These are phyloP conservation scores for Crepidotus variabilis DNA, from an alignment of 768 basidiomycete genomes.

Conservation along the genomic window DNA sequence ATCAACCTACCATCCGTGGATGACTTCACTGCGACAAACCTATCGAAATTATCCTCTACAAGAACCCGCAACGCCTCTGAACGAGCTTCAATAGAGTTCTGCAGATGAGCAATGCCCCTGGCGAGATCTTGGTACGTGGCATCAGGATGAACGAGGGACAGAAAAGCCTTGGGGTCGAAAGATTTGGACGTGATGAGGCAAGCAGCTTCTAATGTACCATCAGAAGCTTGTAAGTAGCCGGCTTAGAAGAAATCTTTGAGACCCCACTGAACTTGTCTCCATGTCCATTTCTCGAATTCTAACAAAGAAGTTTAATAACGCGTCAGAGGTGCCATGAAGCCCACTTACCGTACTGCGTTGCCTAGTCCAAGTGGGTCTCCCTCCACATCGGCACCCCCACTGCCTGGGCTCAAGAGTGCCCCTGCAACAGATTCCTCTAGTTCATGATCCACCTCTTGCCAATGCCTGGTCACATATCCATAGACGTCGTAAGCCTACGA, in stretches of 20 bases:
- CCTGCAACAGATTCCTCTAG: conserved; percentile 73
- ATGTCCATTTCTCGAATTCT: conserved; percentile 69
- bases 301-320: conserved; percentile 8
- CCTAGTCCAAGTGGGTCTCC: conserved; percentile 82
- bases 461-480: conserved; percentile 47
- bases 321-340: not conserved
- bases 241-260: conserved; percentile 7
- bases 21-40: conserved; percentile 96
- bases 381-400: conserved; percentile 52
- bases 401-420: conserved; percentile 51
- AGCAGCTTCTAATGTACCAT: conserved; percentile 54
- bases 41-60: conserved; percentile 97
- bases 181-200: conserved; percentile 88
- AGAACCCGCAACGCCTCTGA: conserved; percentile 93
- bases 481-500: not conserved
- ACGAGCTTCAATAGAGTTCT: conserved; percentile 79
- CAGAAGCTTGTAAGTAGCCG: not conserved
- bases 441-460: conserved; percentile 91
- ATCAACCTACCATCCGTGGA: conserved; percentile 78
- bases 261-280: conserved; percentile 61
- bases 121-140: conserved; percentile 92
- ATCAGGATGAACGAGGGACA: conserved; percentile 89
- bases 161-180: conserved; percentile 93
- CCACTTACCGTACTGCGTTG: conserved; percentile 50
- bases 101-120: conserved; percentile 69